Evolutionary conservation across 371 early-diverging fungal species (phyloP), one percentile per base, ranked within the genome.

Genomic region (Nematocida sp.): DNA sequence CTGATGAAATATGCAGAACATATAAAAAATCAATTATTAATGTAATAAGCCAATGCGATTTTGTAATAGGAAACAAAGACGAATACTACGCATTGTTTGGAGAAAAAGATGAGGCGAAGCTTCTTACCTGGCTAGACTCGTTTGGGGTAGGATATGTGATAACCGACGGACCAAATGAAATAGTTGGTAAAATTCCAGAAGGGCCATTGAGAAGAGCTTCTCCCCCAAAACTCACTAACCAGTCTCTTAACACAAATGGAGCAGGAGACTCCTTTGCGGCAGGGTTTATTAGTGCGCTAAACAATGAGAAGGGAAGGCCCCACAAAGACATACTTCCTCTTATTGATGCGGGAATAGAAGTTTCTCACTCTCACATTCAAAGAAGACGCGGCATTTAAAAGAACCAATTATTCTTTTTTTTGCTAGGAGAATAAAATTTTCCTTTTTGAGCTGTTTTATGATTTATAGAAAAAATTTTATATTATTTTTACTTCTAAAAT

Each of bases 251-350:
- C 50, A 71, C 75, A 28, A 71, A 61, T 39, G 75, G 75, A 9
- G 75, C 75, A 16, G 75, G 75, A 35, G 75, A 71, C 51, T 42
- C 75, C 9, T 71, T 71, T 50, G 75, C 61, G 3, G 63, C 61
- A n/a, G 75, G 75, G n/a, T 71, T 71, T 61, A 71, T 71, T 23
- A 38, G 61, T 4, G 63, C 32, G 13, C 4, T 71, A 49, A 51
- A 50, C 13, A 30, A 39, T 11, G 39, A 50, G 23, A 40, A 30
- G 7, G 26, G 11, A 11, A 32, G 11, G 23, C 20, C 23, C 16
- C 23, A 38, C 28, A 18, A 5, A 9, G 75, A 71, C 55, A 63
- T 71, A 23, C 53, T 51, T 30, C 61, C 61, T 32, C 36, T 71
- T n/a, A 53, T 71, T 9, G 23, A 49, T 16, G 38, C n/a, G 32